These are phyloP conservation scores for Talaromyces sp. DNA, from an alignment of 2,329 filamentous ascomycete genomes.

Conservation along the genomic window DNA sequence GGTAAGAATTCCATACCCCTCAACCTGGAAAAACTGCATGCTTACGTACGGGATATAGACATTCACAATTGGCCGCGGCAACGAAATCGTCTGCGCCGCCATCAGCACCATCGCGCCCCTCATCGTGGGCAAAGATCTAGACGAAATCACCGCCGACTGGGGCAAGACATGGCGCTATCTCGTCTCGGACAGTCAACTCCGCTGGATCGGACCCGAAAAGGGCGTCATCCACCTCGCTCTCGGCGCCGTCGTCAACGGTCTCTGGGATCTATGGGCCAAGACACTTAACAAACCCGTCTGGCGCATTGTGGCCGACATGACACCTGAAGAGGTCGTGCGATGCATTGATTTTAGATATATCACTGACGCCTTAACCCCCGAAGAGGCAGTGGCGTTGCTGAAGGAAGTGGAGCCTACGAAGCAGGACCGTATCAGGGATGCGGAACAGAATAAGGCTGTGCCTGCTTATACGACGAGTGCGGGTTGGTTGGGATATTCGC, in stretches of 20 bases:
- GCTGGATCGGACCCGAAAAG: conserved; percentile 93
- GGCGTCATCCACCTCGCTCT: conserved; percentile 91
- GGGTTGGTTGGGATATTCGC: conserved; percentile 86
- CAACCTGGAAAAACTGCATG: neutral
- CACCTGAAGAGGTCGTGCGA: conserved; percentile 76
- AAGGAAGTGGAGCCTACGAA: conserved; percentile 66
- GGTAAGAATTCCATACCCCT: conserved; percentile 31
- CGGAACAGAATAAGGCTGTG: conserved; percentile 70
- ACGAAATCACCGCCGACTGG: conserved; percentile 76
- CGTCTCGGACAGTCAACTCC: conserved; percentile 85
- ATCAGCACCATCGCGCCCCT: conserved; percentile 76
- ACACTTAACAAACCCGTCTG: conserved; percentile 82
- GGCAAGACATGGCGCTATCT: conserved; percentile 86
- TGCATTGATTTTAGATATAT: conserved; percentile 96
- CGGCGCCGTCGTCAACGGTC: conserved; percentile 82
- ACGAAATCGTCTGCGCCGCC: conserved; percentile 85
- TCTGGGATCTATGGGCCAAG: conserved; percentile 97
- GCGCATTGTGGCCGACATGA: conserved; percentile 87
- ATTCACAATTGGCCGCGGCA: conserved; percentile 64
- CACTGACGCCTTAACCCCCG: conserved; percentile 84
- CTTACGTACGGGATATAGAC: conserved; percentile 35
- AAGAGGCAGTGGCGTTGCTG: conserved; percentile 74
- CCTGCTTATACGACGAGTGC: conserved; percentile 89
- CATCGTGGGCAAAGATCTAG: conserved; percentile 71
- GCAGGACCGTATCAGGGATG: conserved; percentile 68